Base-by-base conservation (phyloP, 1,139 yeast genomes). In the Pichia inconspicua region DNA sequence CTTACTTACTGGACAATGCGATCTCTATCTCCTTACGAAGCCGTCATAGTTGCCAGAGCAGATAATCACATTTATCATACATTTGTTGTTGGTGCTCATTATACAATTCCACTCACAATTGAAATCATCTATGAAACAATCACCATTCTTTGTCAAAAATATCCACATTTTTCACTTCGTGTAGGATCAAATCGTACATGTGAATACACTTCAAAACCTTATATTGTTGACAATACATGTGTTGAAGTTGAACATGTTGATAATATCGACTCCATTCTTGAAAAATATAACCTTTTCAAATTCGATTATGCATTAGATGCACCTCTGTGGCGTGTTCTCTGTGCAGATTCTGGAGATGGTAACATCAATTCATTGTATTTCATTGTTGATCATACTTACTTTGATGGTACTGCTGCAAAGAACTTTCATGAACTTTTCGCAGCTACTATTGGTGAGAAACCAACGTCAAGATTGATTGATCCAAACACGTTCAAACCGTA, bases 401-500 rank as follows among this genome's bases (percentile, higher is more conserved):
- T 64, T 34, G 76, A 72, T 52, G 77, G 76, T 3, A 60, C 59
- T n/a, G 58, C 71, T 1, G 71, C 65, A 1, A 57, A 59, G 10
- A 55, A 58, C 36, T 70, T 72, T 55, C 73, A 68, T 45, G 25
- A n/a, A 5, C 40, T 37, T 4, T 41, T 49, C 28, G 36, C 41
- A 12, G 37, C 47, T 14, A 17, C 31, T 2, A 27, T 48, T 14
- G 19, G 22, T 3, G 25, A 42, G 1, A 12, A 11, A 15, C 25
- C 28, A 25, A 11, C 15, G 1, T 39, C 34, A 9, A 19, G 31
- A 8, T 6, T 41, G 14, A 25, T 48, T 19, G 41, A 42, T 17
- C 42, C 50, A 12, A 14, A 14, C 3, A 36, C 27, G 25, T 48
- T 48, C 31, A 10, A 28, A 15, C 38, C 35, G 15, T 46, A 46